phyloP scores from a whole-genome alignment of 225 moss, liverwort and hornwort genomes.

The Ulota crispa region DNA sequence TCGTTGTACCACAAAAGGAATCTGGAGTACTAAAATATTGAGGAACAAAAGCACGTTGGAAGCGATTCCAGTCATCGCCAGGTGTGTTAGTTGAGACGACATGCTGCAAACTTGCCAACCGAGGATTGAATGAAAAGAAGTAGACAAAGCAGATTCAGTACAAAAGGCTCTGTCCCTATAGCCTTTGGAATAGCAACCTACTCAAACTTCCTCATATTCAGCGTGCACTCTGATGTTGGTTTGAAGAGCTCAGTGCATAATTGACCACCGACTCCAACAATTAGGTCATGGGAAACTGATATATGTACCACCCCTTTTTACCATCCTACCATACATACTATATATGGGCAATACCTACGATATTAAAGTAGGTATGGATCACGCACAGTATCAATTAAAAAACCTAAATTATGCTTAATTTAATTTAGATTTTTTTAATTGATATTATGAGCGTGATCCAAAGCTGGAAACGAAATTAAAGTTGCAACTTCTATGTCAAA shows the following conservation, averaged over 20 bases:
- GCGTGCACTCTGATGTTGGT: not conserved
- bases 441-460: no score
- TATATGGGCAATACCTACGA: no score
- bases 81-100: not conserved
- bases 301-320: no score
- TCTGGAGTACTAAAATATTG: not conserved
- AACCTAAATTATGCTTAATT: no score
- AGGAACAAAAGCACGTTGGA: not conserved
- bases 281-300: not conserved
- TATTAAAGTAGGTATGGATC: no score
- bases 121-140: not conserved
- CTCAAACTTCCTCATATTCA: no score
- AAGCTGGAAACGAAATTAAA: no score
- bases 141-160: not conserved
- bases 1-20: not conserved
- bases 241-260: not conserved
- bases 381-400: no score
- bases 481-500: no score
- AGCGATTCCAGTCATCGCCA: not conserved
- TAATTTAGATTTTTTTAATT: no score
- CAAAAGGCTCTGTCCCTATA: not conserved
- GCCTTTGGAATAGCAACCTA: no score
- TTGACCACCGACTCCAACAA: not conserved
- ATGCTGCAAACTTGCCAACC: not conserved
- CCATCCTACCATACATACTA: no score